Evolutionary conservation across 1,284 basidiomycete genomes (phyloP).

Genomic region (Cutaneotrichosporon cyanovorans): DNA sequence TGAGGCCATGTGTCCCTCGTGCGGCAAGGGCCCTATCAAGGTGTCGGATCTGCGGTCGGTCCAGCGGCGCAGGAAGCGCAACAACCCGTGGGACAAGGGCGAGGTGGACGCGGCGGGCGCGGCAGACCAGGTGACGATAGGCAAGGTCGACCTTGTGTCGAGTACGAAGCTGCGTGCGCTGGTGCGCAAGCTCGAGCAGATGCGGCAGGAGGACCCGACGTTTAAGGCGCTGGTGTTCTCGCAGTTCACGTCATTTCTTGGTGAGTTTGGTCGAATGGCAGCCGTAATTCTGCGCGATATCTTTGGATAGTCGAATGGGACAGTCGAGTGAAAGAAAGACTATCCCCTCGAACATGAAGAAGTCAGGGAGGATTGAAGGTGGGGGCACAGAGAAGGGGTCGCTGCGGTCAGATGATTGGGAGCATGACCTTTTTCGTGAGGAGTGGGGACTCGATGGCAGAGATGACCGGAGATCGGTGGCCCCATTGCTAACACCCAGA

Average conservation of each 20-base stretch:
- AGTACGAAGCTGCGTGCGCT: conserved; percentile 58
- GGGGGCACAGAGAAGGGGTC: too few relatives aligned
- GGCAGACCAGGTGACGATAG: conserved; percentile 49
- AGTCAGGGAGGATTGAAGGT: too few relatives aligned
- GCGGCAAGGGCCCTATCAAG: conserved; percentile 36
- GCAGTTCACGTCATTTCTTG: conserved; percentile 62
- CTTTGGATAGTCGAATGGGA: too few relatives aligned
- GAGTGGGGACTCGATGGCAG: too few relatives aligned
- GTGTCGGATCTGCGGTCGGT: conserved; percentile 34
- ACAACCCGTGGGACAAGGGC: conserved; percentile 17
- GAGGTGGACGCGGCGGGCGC: conserved; percentile 14
- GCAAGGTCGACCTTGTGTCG: conserved; percentile 73
- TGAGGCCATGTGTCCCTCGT: conserved; percentile 40
- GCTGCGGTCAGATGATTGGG: too few relatives aligned
- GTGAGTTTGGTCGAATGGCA: conserved; percentile 14
- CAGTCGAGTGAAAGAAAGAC: too few relatives aligned
- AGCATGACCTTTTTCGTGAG: too few relatives aligned
- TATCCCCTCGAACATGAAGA: too few relatives aligned
- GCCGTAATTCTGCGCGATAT: too few relatives aligned
- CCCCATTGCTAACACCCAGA: conserved; percentile 45
- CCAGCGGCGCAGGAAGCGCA: conserved; percentile 42
- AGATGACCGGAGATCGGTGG: too few relatives aligned
- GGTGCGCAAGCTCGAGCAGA: conserved; percentile 34
- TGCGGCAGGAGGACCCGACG: conserved; percentile 54
- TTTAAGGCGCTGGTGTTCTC: conserved; percentile 84